Conservation (phyloP, 2,329 filamentous ascomycete genomes). For the Sarocladiaceae sp. region DNA sequence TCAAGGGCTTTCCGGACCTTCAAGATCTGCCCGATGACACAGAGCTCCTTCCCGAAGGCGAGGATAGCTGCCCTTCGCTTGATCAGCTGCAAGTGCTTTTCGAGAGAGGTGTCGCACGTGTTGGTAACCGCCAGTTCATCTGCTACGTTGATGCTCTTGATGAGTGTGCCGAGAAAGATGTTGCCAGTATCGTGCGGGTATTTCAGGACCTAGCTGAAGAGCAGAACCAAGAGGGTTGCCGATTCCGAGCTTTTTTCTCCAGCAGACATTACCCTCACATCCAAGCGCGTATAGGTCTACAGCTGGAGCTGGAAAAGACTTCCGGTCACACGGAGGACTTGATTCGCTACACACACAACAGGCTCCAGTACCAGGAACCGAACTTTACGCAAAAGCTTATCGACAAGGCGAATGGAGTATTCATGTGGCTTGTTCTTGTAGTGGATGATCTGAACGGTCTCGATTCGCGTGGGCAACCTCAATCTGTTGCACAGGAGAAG, state of each 20-base stretch:
- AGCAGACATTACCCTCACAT: constrained; percentile 45
- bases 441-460: constrained; percentile 34
- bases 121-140: constrained; percentile 12
- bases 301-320: constrained; percentile 29
- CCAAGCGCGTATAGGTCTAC: constrained; percentile 20
- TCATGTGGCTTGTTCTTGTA: constrained; percentile 39
- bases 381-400: constrained; percentile 20
- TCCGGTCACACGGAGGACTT: constrained; percentile 32
- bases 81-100: constrained; percentile 20
- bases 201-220: constrained; percentile 34
- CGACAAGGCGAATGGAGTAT: constrained; percentile 33
- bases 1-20: background rate
- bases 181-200: constrained; percentile 37
- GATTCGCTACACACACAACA: constrained; percentile 19
- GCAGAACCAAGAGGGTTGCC: constrained; percentile 14
- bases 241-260: constrained; percentile 35
- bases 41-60: constrained; percentile 11
- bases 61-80: constrained; percentile 9
- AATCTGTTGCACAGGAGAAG: constrained; percentile 15
- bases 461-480: constrained; percentile 16
- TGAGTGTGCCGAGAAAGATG: constrained; percentile 39
- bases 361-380: background rate
- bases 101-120: constrained; percentile 14
- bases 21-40: background rate
- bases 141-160: constrained; percentile 39